Percentiles rank a stretch among this genome's conserved stretches.
phyloP scores from a whole-genome alignment of 306 rosid genomes.

The Vigna unguiculata region DNA sequence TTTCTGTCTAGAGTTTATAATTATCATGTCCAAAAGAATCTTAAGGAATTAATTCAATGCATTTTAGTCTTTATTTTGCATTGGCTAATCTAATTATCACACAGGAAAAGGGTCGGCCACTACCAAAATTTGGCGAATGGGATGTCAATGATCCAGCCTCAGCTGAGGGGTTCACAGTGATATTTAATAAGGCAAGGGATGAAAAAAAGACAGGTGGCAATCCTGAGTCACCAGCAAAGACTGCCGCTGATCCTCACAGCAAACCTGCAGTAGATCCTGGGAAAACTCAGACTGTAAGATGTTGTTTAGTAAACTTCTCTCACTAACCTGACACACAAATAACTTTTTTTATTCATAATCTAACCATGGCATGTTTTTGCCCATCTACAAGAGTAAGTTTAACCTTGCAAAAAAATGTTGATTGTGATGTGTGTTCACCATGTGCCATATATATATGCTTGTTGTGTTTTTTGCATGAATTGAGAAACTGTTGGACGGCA shows the following conservation, averaged over 20 bases:
- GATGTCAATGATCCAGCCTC: constrained; percentile 99
- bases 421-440: neutral
- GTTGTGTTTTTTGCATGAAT: neutral
- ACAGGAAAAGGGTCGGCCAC: constrained; percentile 95
- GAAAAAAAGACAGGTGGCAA: constrained; percentile 98
- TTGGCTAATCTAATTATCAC: constrained; percentile 37
- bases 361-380: neutral
- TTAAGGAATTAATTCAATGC: neutral
- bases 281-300: constrained; percentile 81
- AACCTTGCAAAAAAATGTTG: constrained; percentile 20
- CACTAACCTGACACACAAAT: neutral
- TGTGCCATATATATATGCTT: neutral
- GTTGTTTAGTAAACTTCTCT: constrained; percentile 27
- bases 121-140: constrained; percentile 99
- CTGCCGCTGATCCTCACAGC: constrained; percentile 56
- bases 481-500: constrained; percentile 22
- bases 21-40: constrained; percentile 20
- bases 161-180: constrained; percentile 99
- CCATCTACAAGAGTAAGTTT: constrained; percentile 1
- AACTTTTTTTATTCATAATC: neutral
- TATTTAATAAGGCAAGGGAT: constrained; percentile 95
- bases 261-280: constrained; percentile 69
- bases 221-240: constrained; percentile 91
- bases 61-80: constrained; percentile 22
- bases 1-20: constrained; percentile 23